Base-by-base conservation (phyloP, 495 filamentous ascomycete genomes). In the Tuber umbilicatum region DNA sequence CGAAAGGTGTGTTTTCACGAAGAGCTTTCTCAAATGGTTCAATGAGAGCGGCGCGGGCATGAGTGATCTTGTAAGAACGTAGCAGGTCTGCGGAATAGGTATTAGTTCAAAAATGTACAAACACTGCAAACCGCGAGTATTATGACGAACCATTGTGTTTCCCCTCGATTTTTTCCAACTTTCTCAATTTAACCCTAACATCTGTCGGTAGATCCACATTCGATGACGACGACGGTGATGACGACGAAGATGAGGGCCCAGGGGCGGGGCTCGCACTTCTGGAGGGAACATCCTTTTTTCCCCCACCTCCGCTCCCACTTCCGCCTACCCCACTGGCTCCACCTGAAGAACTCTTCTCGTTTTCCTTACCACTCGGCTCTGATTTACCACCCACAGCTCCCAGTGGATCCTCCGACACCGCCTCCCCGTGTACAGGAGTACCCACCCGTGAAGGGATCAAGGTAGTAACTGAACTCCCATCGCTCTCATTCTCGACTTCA, bases 21-120 rank as follows among this genome's bases (percentile, higher is more conserved):
- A 99, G 86, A 2, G 91, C 89, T 69, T 91, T 92, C 85, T 99
- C 95, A 80, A 99, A 98, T 0, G 92, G 91, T 80, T 97, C 95
- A 80, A 98, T 97, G 2, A 90, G 87, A 9, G 90, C 86, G 41
- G 93, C 92, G 41, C 93, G 89, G 41, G 92, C 89, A 84, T 98
- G 95, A 5, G 94, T 94, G 70, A 92, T 89, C 70, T 93, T 90
- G 83, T 99, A 99, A 2, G 94, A 95, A 60, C 93, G 91, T 70
- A 98, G 86, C 0, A 99, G 87, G 79, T 98, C 95, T 96, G 72
- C 37, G 19, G 45, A 40, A 45, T 80, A 40, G 73, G 67, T 39
- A 47, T 38, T 5, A 69, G 47, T 35, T 39, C 38, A 73, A 71
- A 47, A 67, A 79, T 7, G 41, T 16, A 42, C 38, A n/a, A n/a